Evolutionary conservation across 768 basidiomycete genomes (phyloP).

Genomic region (Suillus luteus): DNA sequence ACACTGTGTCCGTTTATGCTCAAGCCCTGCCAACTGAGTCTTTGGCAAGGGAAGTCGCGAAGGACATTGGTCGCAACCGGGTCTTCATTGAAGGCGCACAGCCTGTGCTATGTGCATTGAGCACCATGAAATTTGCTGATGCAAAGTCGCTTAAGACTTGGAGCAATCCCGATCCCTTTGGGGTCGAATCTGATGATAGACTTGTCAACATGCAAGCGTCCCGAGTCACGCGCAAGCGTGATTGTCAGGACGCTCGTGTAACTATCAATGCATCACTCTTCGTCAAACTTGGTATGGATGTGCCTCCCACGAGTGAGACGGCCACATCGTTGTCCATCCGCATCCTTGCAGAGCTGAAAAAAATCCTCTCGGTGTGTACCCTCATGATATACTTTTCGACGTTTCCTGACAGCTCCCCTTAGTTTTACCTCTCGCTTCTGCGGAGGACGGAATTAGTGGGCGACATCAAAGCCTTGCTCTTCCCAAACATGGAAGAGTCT

Average conservation of each 20-base stretch:
- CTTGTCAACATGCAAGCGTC: constrained; percentile 20
- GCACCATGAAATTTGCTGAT: constrained; percentile 8
- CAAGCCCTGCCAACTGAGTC: constrained; percentile 25
- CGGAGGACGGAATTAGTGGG: constrained; percentile 17
- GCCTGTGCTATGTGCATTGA: constrained; percentile 23
- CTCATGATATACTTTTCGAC: background rate
- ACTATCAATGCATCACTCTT: constrained; percentile 33
- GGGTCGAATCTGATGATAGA: constrained; percentile 4
- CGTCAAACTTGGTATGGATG: constrained; percentile 25
- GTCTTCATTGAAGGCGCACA: constrained; percentile 27
- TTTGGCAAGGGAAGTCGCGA: constrained; percentile 15
- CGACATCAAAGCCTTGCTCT: constrained; percentile 8
- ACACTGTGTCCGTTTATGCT: constrained; percentile 25
- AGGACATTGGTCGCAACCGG: constrained; percentile 22
- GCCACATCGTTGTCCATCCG: constrained; percentile 15
- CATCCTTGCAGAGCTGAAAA: constrained; percentile 29
- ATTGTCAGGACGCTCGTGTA: constrained; percentile 13
- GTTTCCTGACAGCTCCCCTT: background rate
- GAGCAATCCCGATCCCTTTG: constrained; percentile 8
- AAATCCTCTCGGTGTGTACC: constrained; percentile 31
- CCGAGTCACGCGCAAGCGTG: constrained; percentile 30
- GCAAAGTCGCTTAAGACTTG: background rate
- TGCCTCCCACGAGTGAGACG: constrained; percentile 30
- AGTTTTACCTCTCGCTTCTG: constrained; percentile 32
- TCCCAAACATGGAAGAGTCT: constrained; percentile 5